These are phyloP conservation scores for Nasturtium officinale DNA, from an alignment of 345 rosid genomes.

Conservation along the genomic window DNA sequence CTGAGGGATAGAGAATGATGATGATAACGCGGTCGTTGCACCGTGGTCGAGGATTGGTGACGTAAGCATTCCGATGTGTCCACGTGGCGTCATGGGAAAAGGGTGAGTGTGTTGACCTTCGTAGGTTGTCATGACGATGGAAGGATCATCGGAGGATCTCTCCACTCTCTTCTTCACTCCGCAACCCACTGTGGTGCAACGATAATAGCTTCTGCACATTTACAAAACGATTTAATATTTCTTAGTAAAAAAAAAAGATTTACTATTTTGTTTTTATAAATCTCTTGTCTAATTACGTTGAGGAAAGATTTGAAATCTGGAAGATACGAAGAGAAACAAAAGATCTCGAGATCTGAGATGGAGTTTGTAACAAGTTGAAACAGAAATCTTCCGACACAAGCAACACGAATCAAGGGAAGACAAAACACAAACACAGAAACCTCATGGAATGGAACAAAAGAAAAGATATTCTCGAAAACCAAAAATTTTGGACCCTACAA, in stretches of 20 bases:
- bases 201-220: slow-evolving; percentile 86
- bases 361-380: slow-evolving; percentile 32
- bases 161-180: slow-evolving; percentile 99
- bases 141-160: slow-evolving; percentile 81
- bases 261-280: background rate
- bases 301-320: background rate
- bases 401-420: slow-evolving; percentile 36
- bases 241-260: background rate
- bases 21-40: slow-evolving; percentile 41
- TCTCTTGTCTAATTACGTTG: background rate
- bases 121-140: slow-evolving; percentile 87
- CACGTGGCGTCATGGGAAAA: slow-evolving; percentile 74
- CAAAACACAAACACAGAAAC: slow-evolving; percentile 37
- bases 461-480: slow-evolving; percentile 27
- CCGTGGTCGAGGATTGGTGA: slow-evolving; percentile 41
- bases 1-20: slow-evolving; percentile 54
- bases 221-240: background rate
- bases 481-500: slow-evolving; percentile 41
- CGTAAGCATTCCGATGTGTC: slow-evolving; percentile 52
- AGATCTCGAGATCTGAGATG: slow-evolving; percentile 36
- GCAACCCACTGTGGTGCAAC: slow-evolving; percentile 91
- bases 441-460: slow-evolving; percentile 29
- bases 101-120: slow-evolving; percentile 92
- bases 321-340: slow-evolving; percentile 6
- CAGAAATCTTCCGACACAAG: slow-evolving; percentile 43